These are phyloP conservation scores for Amoebophrya sp. DNA, from an alignment of 169 alveolate species.

Conservation along the genomic window DNA sequence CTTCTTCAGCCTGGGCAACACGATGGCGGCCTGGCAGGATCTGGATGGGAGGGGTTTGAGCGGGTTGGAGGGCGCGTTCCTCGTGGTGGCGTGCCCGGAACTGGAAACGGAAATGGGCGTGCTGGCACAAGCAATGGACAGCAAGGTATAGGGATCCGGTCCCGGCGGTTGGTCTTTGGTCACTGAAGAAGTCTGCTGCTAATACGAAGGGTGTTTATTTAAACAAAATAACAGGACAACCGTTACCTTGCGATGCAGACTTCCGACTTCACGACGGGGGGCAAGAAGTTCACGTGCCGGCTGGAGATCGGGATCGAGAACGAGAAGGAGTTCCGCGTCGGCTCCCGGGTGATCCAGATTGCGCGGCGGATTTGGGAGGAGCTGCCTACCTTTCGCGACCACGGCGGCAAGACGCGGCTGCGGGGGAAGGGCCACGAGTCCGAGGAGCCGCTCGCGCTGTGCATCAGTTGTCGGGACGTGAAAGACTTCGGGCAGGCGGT, in stretches of 20 bases:
- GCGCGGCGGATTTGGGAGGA: slow-evolving; percentile 1
- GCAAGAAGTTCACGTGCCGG: neutral
- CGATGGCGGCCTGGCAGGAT: neutral
- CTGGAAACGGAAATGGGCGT: neutral
- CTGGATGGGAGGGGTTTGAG: neutral
- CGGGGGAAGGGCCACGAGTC: neutral
- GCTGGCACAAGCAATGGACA: no score
- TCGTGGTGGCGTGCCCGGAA: neutral
- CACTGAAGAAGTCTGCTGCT: no score
- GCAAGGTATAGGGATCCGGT: no score
- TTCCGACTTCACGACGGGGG: neutral
- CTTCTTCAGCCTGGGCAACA: neutral
- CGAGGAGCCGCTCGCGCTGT: neutral
- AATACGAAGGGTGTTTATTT: neutral
- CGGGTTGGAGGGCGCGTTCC: neutral
- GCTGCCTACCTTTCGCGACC: neutral
- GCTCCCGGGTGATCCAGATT: neutral
- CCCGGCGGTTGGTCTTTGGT: no score
- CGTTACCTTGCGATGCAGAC: neutral
- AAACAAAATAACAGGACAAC: neutral
- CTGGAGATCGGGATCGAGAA: neutral
- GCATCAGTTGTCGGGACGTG: neutral
- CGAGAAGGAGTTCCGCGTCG: neutral
- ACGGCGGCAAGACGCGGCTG: neutral
- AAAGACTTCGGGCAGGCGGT: no score